Conservation (phyloP, 305 asterid species). For the Solanum aculeatissimum region DNA sequence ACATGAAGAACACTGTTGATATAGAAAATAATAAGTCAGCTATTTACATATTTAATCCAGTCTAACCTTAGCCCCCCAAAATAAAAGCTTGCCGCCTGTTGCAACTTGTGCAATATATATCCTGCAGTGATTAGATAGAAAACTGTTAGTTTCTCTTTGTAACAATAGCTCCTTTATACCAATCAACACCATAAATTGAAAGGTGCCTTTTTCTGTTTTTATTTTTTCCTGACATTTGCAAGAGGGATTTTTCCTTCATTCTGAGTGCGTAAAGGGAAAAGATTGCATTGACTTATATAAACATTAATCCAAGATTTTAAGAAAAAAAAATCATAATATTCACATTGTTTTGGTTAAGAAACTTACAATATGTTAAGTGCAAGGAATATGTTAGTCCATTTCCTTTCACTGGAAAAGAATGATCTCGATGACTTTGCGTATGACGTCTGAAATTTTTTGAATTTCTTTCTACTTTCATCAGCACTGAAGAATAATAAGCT, state of each 20-base stretch:
- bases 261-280: neutral
- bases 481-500: conserved; percentile 49
- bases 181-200: neutral
- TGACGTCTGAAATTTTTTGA: conserved; percentile 24
- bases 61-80: conserved; percentile 62
- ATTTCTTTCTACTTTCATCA: conserved; percentile 28
- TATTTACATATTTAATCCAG: neutral
- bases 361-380: conserved; percentile 77
- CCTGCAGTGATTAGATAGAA: conserved; percentile 29
- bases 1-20: neutral
- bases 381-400: conserved; percentile 58
- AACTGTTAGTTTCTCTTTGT: neutral
- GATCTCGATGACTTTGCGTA: conserved; percentile 30
- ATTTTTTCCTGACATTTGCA: neutral
- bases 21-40: neutral
- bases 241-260: neutral
- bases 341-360: neutral
- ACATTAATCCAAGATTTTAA: neutral
- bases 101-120: conserved; percentile 49
- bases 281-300: neutral
- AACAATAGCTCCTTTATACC: neutral
- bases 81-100: conserved; percentile 51
- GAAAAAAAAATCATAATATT: neutral
- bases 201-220: neutral
- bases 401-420: conserved; percentile 39